Evolutionary conservation across 495 filamentous ascomycete genomes (phyloP), one percentile per base, ranked within the genome.

Genomic region (Amphirosellinia nigrospora): DNA sequence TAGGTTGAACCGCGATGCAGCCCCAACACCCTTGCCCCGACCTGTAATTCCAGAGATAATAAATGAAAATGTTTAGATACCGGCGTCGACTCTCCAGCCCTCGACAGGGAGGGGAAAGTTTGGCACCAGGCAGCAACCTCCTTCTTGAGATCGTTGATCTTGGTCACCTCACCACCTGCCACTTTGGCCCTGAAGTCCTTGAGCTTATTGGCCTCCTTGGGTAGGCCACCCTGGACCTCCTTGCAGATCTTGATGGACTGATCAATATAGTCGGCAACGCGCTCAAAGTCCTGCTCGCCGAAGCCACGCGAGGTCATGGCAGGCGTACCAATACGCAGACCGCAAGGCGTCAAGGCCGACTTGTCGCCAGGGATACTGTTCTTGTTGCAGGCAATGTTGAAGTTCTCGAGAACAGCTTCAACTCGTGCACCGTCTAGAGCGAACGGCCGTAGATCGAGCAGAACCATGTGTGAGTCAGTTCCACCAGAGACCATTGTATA

Each of bases 371-470:
- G 96, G 62, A 97, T 95, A 62, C 92, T 88, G 86, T 99, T 99
- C 89, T 99, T 99, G 90, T 99, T 99, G 87, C 93, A 96, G 67
- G 96, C 94, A 77, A 98, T 96, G 85, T 97, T 98, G 82, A 96
- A 94, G 80, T 97, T 93, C 85, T 99, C 96, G 3, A 98, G 89
- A 67, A 98, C 90, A 55, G 94, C 93, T 87, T 99, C 96, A 48
- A 98, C 93, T 82, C 96, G 93, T 46, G 96, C 96, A 75, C 96
- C 94, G 79, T 98, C 95, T 26, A 98, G 88, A 68, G 81, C 80
- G 78, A 93, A 87, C 70, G 89, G 83, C 71, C 94, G 91, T 59
- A 98, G 87, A 82, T 97, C 94, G 58, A 98, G 81, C n/a, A 98
- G 90, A 53, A 99, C 94, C 89, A 99, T 97, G 85, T 99, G 96